These are phyloP conservation scores for Ceratocystis smalleyi DNA, from an alignment of 2,329 filamentous ascomycete species.

Conservation along the genomic window DNA sequence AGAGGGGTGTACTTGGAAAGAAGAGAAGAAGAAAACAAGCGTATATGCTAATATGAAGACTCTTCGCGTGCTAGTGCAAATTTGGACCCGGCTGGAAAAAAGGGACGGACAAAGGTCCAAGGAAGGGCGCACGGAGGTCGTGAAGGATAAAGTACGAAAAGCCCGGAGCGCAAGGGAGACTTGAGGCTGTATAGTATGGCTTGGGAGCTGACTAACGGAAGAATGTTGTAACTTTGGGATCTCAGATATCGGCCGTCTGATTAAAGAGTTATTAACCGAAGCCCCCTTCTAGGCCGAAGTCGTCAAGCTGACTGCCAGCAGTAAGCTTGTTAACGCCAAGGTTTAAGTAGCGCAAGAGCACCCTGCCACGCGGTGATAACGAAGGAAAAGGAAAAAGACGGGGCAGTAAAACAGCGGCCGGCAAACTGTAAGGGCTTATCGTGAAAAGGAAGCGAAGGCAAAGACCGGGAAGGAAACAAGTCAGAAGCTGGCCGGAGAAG, in stretches of 20 bases:
- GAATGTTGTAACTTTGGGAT: too few species aligned
- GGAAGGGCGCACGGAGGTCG: background rate
- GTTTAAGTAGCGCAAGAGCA: background rate
- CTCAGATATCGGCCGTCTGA: background rate
- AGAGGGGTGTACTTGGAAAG: background rate
- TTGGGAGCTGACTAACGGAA: too few species aligned
- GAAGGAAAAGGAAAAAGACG: constrained; percentile 5
- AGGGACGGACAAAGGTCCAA: background rate
- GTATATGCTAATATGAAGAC: background rate
- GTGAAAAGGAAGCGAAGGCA: background rate
- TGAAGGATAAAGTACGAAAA: constrained; percentile 1
- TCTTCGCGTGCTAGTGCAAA: background rate
- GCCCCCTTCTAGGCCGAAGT: background rate
- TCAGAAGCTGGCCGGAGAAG: background rate
- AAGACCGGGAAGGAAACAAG: background rate
- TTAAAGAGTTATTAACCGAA: background rate
- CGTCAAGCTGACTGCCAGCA: background rate
- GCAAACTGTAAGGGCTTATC: background rate
- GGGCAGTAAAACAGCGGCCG: background rate
- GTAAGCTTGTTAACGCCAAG: constrained; percentile 4
- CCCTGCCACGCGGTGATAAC: constrained; percentile 5
- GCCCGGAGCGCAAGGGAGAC: background rate
- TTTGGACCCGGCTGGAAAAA: constrained; percentile 16
- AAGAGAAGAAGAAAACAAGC: background rate
- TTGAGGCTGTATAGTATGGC: background rate